Conservation (phyloP, 1,284 basidiomycete species). For the Ceratorhiza oryzae-sativae region DNA sequence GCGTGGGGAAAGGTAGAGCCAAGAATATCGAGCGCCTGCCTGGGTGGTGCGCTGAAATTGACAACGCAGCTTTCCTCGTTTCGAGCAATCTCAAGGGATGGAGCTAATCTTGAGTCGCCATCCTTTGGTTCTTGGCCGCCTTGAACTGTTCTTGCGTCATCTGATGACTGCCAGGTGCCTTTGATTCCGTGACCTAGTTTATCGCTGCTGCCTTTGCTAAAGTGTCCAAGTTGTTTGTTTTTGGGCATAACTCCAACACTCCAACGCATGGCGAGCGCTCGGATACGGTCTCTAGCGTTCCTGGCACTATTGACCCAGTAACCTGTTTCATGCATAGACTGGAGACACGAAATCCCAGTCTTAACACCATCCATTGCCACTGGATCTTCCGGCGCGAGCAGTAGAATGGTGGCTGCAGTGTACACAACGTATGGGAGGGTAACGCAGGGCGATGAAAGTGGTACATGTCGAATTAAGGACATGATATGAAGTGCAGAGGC, state of each 20-base stretch:
- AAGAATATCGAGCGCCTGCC: neutral
- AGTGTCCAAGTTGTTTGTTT: neutral
- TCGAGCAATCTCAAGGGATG: no score
- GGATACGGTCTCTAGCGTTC: constrained; percentile 23
- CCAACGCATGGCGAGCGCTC: constrained; percentile 28
- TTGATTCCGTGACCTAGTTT: neutral
- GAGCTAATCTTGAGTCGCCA: no score
- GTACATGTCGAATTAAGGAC: constrained; percentile 30
- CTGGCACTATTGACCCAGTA: constrained; percentile 30
- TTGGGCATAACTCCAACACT: neutral
- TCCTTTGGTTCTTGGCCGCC: neutral
- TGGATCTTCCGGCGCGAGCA: constrained; percentile 20
- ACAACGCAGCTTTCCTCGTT: no score
- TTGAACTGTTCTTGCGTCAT: neutral
- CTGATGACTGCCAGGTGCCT: neutral
- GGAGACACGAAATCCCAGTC: constrained; percentile 4
- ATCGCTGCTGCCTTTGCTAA: neutral
- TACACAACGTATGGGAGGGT: constrained; percentile 33
- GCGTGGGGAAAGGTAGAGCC: neutral
- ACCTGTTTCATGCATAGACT: constrained; percentile 26
- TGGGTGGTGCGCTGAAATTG: neutral
- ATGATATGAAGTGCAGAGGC: constrained; percentile 32
- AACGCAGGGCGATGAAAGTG: constrained; percentile 33
- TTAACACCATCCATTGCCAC: constrained; percentile 29
- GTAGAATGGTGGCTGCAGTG: constrained; percentile 22